Evolutionary conservation across 495 filamentous ascomycete genomes (phyloP).

Genomic region (Xylaria sp.): DNA sequence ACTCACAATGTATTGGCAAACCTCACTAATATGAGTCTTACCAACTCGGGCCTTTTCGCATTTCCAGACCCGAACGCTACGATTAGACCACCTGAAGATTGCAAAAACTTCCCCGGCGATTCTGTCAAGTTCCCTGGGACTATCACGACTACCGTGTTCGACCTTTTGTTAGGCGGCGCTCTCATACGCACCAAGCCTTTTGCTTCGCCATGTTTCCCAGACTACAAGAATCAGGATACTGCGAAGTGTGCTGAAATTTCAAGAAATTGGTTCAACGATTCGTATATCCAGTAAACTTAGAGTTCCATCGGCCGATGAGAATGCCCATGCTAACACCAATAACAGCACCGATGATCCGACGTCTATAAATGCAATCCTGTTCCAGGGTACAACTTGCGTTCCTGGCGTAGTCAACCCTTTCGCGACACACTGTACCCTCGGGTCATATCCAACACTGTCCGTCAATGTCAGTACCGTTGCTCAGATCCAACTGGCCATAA

Average conservation of each 20-base stretch:
- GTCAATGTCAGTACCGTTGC: constrained; percentile 61
- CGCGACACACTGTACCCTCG: constrained; percentile 60
- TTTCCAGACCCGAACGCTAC: constrained; percentile 38
- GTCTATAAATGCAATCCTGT: constrained; percentile 59
- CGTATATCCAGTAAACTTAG: constrained; percentile 38
- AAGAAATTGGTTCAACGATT: constrained; percentile 42
- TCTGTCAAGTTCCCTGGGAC: constrained; percentile 55
- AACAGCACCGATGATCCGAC: constrained; percentile 50
- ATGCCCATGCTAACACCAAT: constrained; percentile 26
- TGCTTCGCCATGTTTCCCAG: constrained; percentile 61
- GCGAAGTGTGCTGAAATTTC: constrained; percentile 49
- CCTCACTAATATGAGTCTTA: constrained; percentile 42
- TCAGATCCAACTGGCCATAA: constrained; percentile 67
- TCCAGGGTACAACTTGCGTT: constrained; percentile 55
- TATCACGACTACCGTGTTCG: constrained; percentile 52
- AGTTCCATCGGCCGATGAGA: neutral
- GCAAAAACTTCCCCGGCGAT: constrained; percentile 55
- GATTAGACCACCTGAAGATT: constrained; percentile 32
- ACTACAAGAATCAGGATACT: constrained; percentile 55
- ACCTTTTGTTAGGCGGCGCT: constrained; percentile 55
- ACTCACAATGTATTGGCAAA: constrained; percentile 49
- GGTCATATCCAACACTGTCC: constrained; percentile 65
- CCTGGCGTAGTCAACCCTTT: constrained; percentile 54
- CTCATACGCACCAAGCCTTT: constrained; percentile 64
- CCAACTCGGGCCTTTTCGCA: constrained; percentile 38